These are phyloP conservation scores for Cladophialophora chaetospira DNA, from an alignment of 2,329 filamentous ascomycete genomes.

Conservation along the genomic window DNA sequence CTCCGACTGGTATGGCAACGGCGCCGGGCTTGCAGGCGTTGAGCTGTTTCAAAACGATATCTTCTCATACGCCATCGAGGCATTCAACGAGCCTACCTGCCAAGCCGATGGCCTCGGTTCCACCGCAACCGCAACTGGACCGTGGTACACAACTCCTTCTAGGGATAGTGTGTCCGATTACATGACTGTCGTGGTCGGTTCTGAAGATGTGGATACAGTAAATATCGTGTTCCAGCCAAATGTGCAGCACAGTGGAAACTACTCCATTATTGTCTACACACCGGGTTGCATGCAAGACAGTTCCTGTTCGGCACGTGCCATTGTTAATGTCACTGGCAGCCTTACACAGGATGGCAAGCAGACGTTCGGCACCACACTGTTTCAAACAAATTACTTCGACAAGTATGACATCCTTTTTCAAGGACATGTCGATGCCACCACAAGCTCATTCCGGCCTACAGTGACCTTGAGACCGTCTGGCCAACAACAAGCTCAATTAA, in stretches of 20 bases:
- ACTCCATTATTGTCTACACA: slow-evolving; percentile 87
- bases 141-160: slow-evolving; percentile 70
- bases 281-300: slow-evolving; percentile 83
- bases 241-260: slow-evolving; percentile 86
- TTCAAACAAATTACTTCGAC: slow-evolving; percentile 92
- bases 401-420: slow-evolving; percentile 94
- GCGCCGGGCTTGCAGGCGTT: slow-evolving; percentile 82
- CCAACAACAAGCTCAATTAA: slow-evolving; percentile 63
- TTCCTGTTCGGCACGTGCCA: slow-evolving; percentile 74
- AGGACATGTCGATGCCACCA: slow-evolving; percentile 77
- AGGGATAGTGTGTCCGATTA: slow-evolving; percentile 73
- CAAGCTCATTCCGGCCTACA: slow-evolving; percentile 71
- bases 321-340: slow-evolving; percentile 76
- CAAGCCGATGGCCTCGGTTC: slow-evolving; percentile 61
- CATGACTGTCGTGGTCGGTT: slow-evolving; percentile 67
- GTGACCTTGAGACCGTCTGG: slow-evolving; percentile 73
- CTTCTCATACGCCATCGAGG: slow-evolving; percentile 77
- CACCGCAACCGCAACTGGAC: slow-evolving; percentile 67
- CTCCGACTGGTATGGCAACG: slow-evolving; percentile 80
- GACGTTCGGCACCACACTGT: slow-evolving; percentile 64
- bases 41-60: slow-evolving; percentile 83
- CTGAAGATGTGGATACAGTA: slow-evolving; percentile 59
- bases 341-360: slow-evolving; percentile 57
- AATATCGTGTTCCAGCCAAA: slow-evolving; percentile 77
- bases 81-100: slow-evolving; percentile 87